Base-by-base conservation (phyloP, 345 rosid species). In the Pugionium dolabratum region DNA sequence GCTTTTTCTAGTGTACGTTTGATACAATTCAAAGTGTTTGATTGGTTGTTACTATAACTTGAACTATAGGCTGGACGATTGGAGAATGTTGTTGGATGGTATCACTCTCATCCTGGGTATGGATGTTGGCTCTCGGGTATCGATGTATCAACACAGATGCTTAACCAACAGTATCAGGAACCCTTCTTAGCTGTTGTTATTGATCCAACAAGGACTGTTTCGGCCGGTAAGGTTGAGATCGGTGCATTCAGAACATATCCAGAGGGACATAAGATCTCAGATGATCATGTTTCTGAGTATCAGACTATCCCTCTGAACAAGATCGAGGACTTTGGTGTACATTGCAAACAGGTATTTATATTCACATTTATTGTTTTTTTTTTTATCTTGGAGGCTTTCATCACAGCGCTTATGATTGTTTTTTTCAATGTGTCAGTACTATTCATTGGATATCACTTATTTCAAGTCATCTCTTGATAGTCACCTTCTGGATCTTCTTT, bases 111-210 rank as follows among this genome's bases (percentile, higher is more conserved):
- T 76, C 98, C 99, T 54, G 98, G 99, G 18, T 95, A 91, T 70
- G 99, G 99, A 43, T 95, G 97, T 78, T 95, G 99, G 99, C 96
- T 95, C 18, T 95, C 99, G 0, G 99, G 99, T 41, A 95, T 91
- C 44, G 99, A 95, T 75, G 99, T 95, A 8, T 86, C 99, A 0
- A 95, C 99, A 0, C 99, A 95, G 78, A 95, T 91, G 99, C 85
- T 87, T 56, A 95, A 95, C 78, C 99, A 91, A 70, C 98, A 91
- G 69, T 91, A 65, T 73, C 99, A 95, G 74, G 99, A 95, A 51
- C 99, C 98, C 1, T 95, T 95, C 78, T 78, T 95, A 66, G 99
- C 78, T 5, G 98, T 95, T 52, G 99, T 95, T 42, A 91, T 95
- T 41, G 98, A 95, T 76, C 99, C 99, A 5, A 95, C 98, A 7